phyloP scores from a whole-genome alignment of 805 yeast species.

The Starmerella vaccinii region DNA sequence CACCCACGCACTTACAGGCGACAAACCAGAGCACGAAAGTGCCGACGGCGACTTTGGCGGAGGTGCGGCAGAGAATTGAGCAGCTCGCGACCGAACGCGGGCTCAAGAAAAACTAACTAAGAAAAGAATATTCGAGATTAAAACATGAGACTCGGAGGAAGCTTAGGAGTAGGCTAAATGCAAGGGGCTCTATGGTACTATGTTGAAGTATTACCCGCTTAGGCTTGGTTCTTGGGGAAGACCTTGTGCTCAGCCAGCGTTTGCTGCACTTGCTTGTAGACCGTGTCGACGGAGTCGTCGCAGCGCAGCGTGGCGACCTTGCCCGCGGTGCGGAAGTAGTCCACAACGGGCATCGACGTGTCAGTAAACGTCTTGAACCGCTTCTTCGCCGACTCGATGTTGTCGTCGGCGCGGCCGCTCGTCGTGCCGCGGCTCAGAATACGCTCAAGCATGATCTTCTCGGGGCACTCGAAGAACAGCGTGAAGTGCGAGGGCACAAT shows the following conservation, averaged over 20 bases:
- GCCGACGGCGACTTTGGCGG: slow-evolving; percentile 38
- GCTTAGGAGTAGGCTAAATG: too few relatives aligned
- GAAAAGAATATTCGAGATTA: neutral
- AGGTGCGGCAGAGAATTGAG: slow-evolving; percentile 38
- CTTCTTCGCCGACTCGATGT: slow-evolving; percentile 79
- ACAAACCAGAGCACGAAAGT: slow-evolving; percentile 34
- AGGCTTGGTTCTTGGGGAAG: neutral
- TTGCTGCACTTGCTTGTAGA: slow-evolving; percentile 54
- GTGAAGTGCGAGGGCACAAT: slow-evolving; percentile 35
- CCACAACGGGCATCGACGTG: slow-evolving; percentile 89
- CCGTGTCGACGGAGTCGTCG: slow-evolving; percentile 69
- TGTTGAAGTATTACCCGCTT: too few relatives aligned
- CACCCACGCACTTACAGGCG: slow-evolving; percentile 44
- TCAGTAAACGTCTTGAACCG: slow-evolving; percentile 78
- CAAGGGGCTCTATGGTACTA: too few relatives aligned
- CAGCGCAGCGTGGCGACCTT: slow-evolving; percentile 73
- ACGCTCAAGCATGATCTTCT: slow-evolving; percentile 76
- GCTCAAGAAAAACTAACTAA: neutral
- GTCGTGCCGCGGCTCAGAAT: slow-evolving; percentile 87
- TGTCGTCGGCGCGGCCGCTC: slow-evolving; percentile 89
- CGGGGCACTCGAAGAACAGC: slow-evolving; percentile 46
- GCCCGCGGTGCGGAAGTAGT: slow-evolving; percentile 58
- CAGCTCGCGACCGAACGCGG: slow-evolving; percentile 28
- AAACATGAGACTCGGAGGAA: too few relatives aligned
- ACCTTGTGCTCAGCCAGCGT: slow-evolving; percentile 43